These are phyloP conservation scores for Tetracladium maxilliforme DNA, from an alignment of 2,329 filamentous ascomycete species.

Conservation along the genomic window DNA sequence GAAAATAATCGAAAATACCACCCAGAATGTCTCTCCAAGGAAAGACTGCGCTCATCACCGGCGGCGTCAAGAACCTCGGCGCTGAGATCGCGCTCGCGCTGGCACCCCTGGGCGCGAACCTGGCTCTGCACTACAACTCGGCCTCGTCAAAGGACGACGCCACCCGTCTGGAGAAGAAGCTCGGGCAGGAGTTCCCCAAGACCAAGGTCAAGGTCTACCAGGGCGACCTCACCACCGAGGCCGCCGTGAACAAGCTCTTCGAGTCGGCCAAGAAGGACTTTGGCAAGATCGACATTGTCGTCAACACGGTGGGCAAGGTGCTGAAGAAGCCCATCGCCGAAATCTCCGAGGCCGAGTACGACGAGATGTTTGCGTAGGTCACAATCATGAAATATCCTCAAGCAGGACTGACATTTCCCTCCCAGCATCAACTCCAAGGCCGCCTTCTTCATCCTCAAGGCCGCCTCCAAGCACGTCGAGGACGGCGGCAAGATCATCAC, in stretches of 20 bases:
- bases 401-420: conserved; percentile 1
- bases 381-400: background rate
- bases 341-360: conserved; percentile 27
- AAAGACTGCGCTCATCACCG: conserved; percentile 24
- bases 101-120: conserved; percentile 16
- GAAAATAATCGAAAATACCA: background rate
- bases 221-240: conserved; percentile 24
- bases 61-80: conserved; percentile 25
- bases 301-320: conserved; percentile 34
- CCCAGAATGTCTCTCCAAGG: conserved; percentile 18
- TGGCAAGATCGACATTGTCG: conserved; percentile 29
- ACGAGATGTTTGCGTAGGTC: conserved; percentile 29
- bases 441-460: conserved; percentile 28
- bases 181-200: conserved; percentile 16
- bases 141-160: conserved; percentile 19
- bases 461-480: conserved; percentile 21
- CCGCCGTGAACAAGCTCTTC: conserved; percentile 24
- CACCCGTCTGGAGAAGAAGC: conserved; percentile 17
- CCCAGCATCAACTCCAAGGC: conserved; percentile 27
- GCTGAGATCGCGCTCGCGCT: conserved; percentile 21
- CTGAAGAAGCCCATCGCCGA: conserved; percentile 28
- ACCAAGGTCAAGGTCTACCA: conserved; percentile 23
- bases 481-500: conserved; percentile 31
- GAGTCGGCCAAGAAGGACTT: conserved; percentile 21
- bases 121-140: conserved; percentile 26